phyloP scores from a whole-genome alignment of 73 alveolate genomes.

The Tetrahymena malaccensis region DNA sequence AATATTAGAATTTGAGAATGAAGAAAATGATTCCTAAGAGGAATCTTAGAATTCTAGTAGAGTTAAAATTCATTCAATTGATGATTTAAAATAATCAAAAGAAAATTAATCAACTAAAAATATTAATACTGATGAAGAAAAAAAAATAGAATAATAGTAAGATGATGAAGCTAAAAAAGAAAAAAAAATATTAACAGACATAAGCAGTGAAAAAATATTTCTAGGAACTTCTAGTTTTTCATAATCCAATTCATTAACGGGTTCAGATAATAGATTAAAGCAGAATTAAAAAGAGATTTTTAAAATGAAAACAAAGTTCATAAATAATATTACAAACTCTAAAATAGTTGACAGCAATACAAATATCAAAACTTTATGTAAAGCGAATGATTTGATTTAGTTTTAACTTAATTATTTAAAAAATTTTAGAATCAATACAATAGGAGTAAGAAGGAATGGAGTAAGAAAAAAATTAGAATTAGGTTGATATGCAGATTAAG shows the following conservation, averaged over 20 bases:
- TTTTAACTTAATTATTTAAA: too few species aligned
- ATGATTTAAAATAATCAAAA: background rate
- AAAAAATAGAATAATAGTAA: background rate
- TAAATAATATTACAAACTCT: background rate
- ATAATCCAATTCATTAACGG: background rate
- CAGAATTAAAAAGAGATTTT: background rate
- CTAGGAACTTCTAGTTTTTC: background rate
- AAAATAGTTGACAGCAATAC: background rate
- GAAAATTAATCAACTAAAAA: background rate
- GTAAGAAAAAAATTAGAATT: background rate
- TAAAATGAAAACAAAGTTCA: background rate
- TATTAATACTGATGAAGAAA: background rate
- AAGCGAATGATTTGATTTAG: too few species aligned
- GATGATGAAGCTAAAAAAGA: background rate
- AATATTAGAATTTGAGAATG: background rate
- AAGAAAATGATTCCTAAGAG: background rate
- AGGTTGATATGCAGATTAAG: background rate
- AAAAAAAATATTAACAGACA: background rate
- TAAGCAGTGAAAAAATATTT: background rate
- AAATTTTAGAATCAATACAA: background rate
- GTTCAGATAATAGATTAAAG: background rate
- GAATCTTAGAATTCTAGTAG: background rate
- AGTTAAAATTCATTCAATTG: background rate
- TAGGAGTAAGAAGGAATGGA: background rate
- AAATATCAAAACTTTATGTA: background rate